Evolutionary conservation across 2,329 filamentous ascomycete species (phyloP), one percentile per base, ranked within the genome.

Genomic region (Penicillium sp.): DNA sequence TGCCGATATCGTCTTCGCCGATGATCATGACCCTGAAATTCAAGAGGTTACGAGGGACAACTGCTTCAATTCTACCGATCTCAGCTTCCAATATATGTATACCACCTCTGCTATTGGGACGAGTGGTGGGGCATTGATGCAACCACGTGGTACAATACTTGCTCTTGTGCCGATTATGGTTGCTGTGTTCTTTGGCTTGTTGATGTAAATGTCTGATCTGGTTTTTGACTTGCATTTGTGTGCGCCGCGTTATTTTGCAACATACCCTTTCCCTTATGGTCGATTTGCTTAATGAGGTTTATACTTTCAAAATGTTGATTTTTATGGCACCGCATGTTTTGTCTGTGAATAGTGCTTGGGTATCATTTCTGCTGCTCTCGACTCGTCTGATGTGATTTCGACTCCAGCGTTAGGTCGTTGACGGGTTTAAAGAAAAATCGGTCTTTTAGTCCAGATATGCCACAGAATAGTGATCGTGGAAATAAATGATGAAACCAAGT

Each of bases 1-100:
- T 69, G 92, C 95, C 62, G 93, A 97, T 68, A 95, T 97, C 65
- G 93, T 88, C 43, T 95, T 97, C 64, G 89, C 87, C 44, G 88
- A 91, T 1, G 88, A 89, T 23, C 76, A 84, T 64, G 87, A 95
- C 34, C n/a, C 54, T 0, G 55, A 61, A 68, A 85, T 95, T 45
- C 78, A 77, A 51, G 78, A 87, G 61, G 89, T 96, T 60, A 95
- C 88, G 68, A 77, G 80, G 53, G 81, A 84, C 13, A 96, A 96
- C 75, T 97, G 93, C 80, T 91, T 87, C 79, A 97, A 97, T 77
- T 89, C 86, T 54, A 85, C 82, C 42, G 79, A 89, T 51, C 85
- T 96, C 62, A 82, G 82, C 58, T 92, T 94, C 77, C 81, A 88
- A 49, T 80, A 86, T 59, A 78, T 96, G 59, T 96, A 90, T 78